Percentiles rank a stretch among this genome's conserved stretches.
These are phyloP conservation scores for Nakaseomyces uthaithaninus DNA, from an alignment of 1,139 yeast species.

Conservation along the genomic window DNA sequence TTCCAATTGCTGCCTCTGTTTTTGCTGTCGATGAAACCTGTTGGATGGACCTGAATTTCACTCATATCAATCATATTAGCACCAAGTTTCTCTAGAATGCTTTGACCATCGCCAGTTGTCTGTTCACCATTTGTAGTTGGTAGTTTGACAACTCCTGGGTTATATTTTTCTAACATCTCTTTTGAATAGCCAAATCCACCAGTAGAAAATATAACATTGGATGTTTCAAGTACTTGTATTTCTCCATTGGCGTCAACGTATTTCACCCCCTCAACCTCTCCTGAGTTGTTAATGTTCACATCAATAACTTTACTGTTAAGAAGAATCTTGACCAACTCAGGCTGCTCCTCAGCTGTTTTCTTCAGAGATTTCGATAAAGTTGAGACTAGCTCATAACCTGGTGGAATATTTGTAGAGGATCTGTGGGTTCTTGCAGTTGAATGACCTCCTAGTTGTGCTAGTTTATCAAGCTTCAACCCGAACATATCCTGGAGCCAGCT, in stretches of 20 bases:
- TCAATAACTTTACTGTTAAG: constrained; percentile 53
- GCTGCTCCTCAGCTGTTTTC: constrained; percentile 40
- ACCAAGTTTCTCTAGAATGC: constrained; percentile 47
- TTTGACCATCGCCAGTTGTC: constrained; percentile 73
- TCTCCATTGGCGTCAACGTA: constrained; percentile 36
- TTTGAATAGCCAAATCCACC: constrained; percentile 54
- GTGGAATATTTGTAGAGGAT: constrained; percentile 52
- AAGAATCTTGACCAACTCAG: constrained; percentile 44
- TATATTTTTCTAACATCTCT: constrained; percentile 47
- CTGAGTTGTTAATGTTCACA: constrained; percentile 35
- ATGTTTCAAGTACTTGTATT: constrained; percentile 29
- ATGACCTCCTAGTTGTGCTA: constrained; percentile 68
- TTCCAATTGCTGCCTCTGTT: constrained; percentile 47
- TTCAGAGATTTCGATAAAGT: constrained; percentile 50
- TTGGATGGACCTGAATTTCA: constrained; percentile 78
- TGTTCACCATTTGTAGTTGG: constrained; percentile 71
- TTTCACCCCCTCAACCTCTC: constrained; percentile 42
- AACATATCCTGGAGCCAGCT: constrained; percentile 64
- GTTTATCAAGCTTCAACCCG: constrained; percentile 50
- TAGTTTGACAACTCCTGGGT: constrained; percentile 54
- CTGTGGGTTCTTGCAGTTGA: constrained; percentile 69
- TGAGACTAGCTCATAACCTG: constrained; percentile 72
- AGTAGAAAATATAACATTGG: constrained; percentile 57
- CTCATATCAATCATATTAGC: constrained; percentile 66
- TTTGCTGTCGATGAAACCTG: constrained; percentile 66